Evolutionary conservation across 2,329 filamentous ascomycete species (phyloP).

Genomic region (Phialophora chinensis): DNA sequence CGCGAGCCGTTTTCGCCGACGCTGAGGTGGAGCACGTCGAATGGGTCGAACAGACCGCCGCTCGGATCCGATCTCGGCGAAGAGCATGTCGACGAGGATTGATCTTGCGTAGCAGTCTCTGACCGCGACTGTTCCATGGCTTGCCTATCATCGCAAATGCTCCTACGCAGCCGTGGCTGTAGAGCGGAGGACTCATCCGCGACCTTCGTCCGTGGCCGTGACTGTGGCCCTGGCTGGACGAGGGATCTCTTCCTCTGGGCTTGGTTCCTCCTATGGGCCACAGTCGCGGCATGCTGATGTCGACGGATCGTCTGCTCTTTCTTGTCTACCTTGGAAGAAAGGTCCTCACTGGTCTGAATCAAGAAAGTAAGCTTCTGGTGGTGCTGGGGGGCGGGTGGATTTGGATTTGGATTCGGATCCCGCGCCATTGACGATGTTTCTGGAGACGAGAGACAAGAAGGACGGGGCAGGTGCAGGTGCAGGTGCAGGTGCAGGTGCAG

Average conservation of each 20-base stretch:
- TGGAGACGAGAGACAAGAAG: no score
- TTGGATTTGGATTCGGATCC: neutral
- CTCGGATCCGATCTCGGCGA: constrained; percentile 6
- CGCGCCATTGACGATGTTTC: neutral
- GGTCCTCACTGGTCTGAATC: constrained; percentile 6
- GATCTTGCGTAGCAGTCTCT: neutral
- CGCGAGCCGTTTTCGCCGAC: neutral
- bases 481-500: no score
- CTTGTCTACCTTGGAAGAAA: constrained; percentile 8
- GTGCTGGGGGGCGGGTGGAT: neutral
- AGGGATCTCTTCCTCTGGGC: constrained; percentile 3
- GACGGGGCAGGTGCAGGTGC: no score
- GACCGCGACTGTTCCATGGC: neutral
- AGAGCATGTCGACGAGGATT: neutral
- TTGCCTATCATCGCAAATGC: neutral
- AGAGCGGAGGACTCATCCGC: neutral
- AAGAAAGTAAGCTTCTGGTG: neutral
- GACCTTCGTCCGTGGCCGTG: neutral
- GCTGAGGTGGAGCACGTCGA: constrained; percentile 20
- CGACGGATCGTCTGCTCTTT: constrained; percentile 18
- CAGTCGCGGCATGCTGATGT: constrained; percentile 23
- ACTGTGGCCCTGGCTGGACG: neutral
- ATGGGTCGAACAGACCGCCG: constrained; percentile 21
- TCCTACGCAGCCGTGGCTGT: neutral
- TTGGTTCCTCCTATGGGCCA: constrained; percentile 14